Base-by-base conservation (phyloP, 2,329 filamentous ascomycete species). In the Xylaria multiplex region DNA sequence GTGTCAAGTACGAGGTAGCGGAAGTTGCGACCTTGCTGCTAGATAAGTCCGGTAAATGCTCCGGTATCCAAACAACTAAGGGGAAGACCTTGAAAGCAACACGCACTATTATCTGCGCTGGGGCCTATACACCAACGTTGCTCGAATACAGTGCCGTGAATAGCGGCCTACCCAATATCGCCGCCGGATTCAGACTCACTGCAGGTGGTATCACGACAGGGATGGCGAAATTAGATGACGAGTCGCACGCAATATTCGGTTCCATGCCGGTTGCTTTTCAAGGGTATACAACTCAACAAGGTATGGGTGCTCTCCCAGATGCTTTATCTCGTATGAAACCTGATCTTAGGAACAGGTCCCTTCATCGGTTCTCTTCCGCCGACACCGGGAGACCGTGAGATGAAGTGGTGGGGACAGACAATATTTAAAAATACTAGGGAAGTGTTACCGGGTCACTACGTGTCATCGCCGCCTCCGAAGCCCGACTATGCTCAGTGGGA, bases 401-500 rank as follows among this genome's bases (percentile, higher is more conserved):
- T 88, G 68, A 89, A 89, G 74, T 89, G 85, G 85, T 89, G 87
- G 87, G 86, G 86, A 24, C 82, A 84, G 61, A 86, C 81, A 59
- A 88, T 89, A 67, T 89, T 89, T 77, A 83, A 77, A 59, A 89
- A 89, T 75, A 86, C 82, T 0, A 78, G 78, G 24, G 83, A 86
- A 68, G 80, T 87, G 13, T 48, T 70, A 32, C 68, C 68, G 1
- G 68, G 68, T 5, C 68, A 70, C n/a, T 70, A 45, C 37, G 78
- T 90, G 50, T 90, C 88, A 3, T 82, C 83, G 11, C 88, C 88
- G 0, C 88, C 88, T 0, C 74, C 82, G 1, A 78, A 80, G 43
- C 77, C 77, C 14, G 87, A 90, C 70, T 90, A 90, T 70, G 83
- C 80, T 5, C 88, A 91, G 72, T 91, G 88, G 88, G 81, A 88